A percentile compares a stretch with the other conserved stretches of the same genome.
Evolutionary conservation across 345 rosid genomes (phyloP).

Genomic region (Acer campestre): DNA sequence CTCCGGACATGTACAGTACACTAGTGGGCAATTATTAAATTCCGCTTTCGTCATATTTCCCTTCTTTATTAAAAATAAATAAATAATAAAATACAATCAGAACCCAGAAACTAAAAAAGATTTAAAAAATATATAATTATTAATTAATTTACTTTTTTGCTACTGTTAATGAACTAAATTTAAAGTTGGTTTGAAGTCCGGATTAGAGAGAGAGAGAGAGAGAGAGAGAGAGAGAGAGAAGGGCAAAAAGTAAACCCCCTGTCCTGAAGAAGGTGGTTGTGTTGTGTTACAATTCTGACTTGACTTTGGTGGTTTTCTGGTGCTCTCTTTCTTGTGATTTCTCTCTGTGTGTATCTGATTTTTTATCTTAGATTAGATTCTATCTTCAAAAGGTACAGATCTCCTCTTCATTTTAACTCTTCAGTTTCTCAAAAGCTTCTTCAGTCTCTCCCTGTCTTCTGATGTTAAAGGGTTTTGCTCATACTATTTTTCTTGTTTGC

Average conservation of each 20-base stretch:
- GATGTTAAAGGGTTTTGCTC: not conserved
- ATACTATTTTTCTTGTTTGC: not conserved
- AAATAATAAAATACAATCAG: not conserved
- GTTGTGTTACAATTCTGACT: not conserved
- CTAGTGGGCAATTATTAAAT: too few species aligned
- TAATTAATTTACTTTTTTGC: not conserved
- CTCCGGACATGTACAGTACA: too few species aligned
- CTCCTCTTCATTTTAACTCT: not conserved
- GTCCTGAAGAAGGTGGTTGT: not conserved
- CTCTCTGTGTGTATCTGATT: not conserved
- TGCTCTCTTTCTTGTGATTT: not conserved
- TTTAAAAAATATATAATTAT: not conserved
- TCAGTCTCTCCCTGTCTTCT: not conserved
- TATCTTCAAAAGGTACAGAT: not conserved
- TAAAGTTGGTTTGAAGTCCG: constrained; percentile 17
- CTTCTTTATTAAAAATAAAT: too few species aligned
- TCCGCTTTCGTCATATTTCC: too few species aligned
- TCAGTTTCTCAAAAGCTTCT: not conserved
- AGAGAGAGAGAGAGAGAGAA: not conserved
- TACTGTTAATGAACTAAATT: constrained; percentile 1
- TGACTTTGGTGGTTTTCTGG: not conserved
- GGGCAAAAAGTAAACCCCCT: not conserved
- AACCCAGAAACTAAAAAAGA: not conserved
- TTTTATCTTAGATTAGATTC: not conserved
- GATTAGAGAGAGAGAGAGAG: too few species aligned